These are phyloP conservation scores for Geopyxis carbonaria DNA, from an alignment of 495 filamentous ascomycete species.

Conservation along the genomic window DNA sequence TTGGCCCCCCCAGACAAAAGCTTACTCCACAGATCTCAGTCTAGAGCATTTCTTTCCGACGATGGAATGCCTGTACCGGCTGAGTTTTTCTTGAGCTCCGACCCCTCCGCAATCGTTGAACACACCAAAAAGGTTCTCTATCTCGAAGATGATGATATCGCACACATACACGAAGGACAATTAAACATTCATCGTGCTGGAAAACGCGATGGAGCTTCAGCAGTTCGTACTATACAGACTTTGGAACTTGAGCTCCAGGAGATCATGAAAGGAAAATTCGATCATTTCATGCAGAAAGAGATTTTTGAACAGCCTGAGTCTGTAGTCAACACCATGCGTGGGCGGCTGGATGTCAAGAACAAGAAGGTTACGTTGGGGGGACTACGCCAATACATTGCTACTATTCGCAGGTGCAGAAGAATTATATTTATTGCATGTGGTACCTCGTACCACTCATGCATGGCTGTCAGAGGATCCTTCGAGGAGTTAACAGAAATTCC, in stretches of 20 bases:
- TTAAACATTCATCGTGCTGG: conserved; percentile 96
- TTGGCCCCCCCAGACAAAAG: conserved; percentile 89
- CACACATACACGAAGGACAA: conserved; percentile 95
- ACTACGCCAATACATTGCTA: conserved; percentile 84
- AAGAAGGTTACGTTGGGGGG: conserved; percentile 91
- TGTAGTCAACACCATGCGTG: conserved; percentile 98
- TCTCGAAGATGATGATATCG: conserved; percentile 97
- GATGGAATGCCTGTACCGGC: conserved; percentile 95
- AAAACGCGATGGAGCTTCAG: conserved; percentile 90
- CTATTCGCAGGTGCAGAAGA: conserved; percentile 85
- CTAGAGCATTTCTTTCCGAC: conserved; percentile 93
- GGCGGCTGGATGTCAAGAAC: conserved; percentile 80
- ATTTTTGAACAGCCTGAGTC: conserved; percentile 99
- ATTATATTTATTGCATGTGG: conserved; percentile 98
- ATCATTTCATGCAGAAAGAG: conserved; percentile 99
- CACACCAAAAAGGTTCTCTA: conserved; percentile 99
- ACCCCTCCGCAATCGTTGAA: conserved; percentile 94
- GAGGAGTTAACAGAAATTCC: conserved; percentile 97
- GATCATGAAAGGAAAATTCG: conserved; percentile 99
- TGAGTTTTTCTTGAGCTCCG: conserved; percentile 96
- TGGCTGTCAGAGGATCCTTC: conserved; percentile 94
- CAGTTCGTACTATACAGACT: conserved; percentile 93
- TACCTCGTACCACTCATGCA: conserved; percentile 95
- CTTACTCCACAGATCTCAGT: conserved; percentile 91
- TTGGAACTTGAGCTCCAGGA: conserved; percentile 96